A percentile compares a stretch with the other conserved stretches of the same genome.
phyloP scores from a whole-genome alignment of 345 rosid species.

The Chamaenerion angustifolium region DNA sequence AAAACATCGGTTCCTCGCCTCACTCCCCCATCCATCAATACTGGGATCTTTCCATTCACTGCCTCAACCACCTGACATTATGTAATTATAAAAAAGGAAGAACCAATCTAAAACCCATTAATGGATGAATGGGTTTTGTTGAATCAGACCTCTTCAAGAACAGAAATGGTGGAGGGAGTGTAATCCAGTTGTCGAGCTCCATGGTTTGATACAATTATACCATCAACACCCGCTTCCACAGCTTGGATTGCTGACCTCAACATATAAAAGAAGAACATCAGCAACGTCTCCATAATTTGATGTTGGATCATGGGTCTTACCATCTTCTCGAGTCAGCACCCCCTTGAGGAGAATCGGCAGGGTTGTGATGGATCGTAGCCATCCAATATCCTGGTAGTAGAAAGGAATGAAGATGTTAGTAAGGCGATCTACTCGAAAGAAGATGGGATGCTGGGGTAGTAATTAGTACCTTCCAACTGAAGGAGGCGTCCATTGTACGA shows the following conservation, averaged over 20 bases:
- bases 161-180: slow-evolving; percentile 49
- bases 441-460: background rate
- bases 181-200: slow-evolving; percentile 75
- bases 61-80: slow-evolving; percentile 39
- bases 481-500: slow-evolving; percentile 42
- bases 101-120: background rate
- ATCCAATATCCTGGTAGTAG: slow-evolving; percentile 46
- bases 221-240: slow-evolving; percentile 50
- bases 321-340: slow-evolving; percentile 69
- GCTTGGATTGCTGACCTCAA: slow-evolving; percentile 48
- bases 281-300: too few relatives aligned
- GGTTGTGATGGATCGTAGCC: slow-evolving; percentile 65
- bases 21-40: slow-evolving; percentile 76
- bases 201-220: slow-evolving; percentile 70
- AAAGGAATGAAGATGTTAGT: background rate
- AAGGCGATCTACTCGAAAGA: background rate
- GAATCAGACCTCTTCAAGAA: slow-evolving; percentile 49
- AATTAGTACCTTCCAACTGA: slow-evolving; percentile 54
- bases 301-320: slow-evolving; percentile 23
- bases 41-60: slow-evolving; percentile 60
- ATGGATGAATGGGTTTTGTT: background rate
- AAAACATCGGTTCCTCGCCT: slow-evolving; percentile 77
- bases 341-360: slow-evolving; percentile 76
- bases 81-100: slow-evolving; percentile 10
- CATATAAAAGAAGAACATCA: slow-evolving; percentile 2